Base-by-base conservation (phyloP, 164 flowering plant species). In the Piper betle region DNA sequence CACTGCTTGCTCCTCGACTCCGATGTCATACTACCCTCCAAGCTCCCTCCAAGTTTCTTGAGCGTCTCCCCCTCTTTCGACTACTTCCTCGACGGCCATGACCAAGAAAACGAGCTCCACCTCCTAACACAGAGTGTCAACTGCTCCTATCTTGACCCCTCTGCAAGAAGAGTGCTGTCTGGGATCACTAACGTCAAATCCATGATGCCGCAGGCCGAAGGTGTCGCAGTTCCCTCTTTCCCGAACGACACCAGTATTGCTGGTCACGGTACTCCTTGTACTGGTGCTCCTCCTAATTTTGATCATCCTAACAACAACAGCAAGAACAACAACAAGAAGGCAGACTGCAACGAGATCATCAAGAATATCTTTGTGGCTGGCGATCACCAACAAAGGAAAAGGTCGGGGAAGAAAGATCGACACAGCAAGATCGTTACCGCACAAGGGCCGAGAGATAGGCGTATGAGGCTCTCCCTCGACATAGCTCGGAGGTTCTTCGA, bases 341-440 rank as follows among this genome's bases (percentile, higher is more conserved):
- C 0, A 11, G 11, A 20, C 18, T 5, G 6, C 39, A 40, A 12
- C 25, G 60, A 58, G 56, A 39, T 25, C 62, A 52, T 15, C 25
- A 42, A 55, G 20, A 37, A 37, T 6, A 17, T 55, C 39, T n/a
- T 18, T 20, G 39, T 19, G 15, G 53, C 42, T 37, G 17, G 53
- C 17, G 6, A 25, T 15, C 18, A 37, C 15, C n/a, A 19, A 10
- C 42, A 33, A 19, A 59, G 57, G 41, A 75, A 63, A 66, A 74
- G 70, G 55, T 38, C 69, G 15, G 68, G 56, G 2, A 86, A 80
- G 69, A 79, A 69, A 64, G 90, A 85, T 18, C 74, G 90, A 17
- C 96, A 86, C 72, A 84, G 87, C 80, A 88, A 88, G 82, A 88
- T 88, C 61, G 66, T 62, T 53, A 86, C 93, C 0, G 85, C 85